Conservation (phyloP, 768 basidiomycete genomes). For the Lactarius quietus region DNA sequence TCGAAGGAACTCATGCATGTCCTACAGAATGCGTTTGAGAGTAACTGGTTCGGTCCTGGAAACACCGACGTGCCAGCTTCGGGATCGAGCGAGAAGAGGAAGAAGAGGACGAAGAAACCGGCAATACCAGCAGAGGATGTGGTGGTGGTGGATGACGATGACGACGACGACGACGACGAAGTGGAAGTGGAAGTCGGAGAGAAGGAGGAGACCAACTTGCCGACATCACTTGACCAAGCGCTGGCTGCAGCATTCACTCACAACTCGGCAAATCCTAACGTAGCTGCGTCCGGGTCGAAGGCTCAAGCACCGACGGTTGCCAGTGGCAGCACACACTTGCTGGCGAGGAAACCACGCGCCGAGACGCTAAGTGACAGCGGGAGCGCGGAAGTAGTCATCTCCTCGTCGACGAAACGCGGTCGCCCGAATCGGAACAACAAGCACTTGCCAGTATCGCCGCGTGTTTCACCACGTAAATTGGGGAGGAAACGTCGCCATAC, state of each 20-base stretch:
- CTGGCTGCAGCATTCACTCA: conserved; percentile 11
- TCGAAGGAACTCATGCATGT: not conserved
- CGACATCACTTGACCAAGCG: not conserved
- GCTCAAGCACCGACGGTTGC: not conserved
- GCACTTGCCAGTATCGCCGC: too few relatives aligned
- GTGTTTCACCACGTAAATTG: not conserved
- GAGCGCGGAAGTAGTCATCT: not conserved
- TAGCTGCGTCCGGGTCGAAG: not conserved
- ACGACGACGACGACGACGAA: too few relatives aligned
- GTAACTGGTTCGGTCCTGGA: too few relatives aligned
- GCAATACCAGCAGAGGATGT: not conserved
- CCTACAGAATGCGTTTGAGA: conserved; percentile 16
- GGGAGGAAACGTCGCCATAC: not conserved
- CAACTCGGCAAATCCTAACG: conserved; percentile 7
- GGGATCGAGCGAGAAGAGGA: not conserved
- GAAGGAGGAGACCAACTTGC: not conserved
- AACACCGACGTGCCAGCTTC: not conserved
- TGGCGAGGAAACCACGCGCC: not conserved
- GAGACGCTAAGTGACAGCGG: not conserved
- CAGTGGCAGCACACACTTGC: not conserved
- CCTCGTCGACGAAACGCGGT: not conserved
- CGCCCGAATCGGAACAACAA: too few relatives aligned
- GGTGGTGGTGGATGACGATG: not conserved
- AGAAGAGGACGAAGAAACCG: not conserved
- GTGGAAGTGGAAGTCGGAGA: not conserved